A percentile compares a stretch with the other conserved stretches of the same genome.
phyloP scores from a whole-genome alignment of 164 flowering plant genomes.

The Protea cynaroides region DNA sequence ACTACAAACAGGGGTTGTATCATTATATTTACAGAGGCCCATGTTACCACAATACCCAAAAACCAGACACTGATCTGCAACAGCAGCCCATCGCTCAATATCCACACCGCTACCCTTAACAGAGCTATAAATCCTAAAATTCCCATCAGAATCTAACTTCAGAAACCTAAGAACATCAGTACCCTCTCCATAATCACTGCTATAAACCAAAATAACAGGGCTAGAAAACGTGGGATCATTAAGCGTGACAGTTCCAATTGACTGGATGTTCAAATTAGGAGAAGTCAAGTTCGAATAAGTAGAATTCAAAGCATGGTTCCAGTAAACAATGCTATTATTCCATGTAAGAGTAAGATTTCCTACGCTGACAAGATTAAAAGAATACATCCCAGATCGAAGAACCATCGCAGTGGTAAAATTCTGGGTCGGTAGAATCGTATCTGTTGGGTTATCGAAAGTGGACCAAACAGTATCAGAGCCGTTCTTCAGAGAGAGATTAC shows the following conservation, averaged over 20 bases:
- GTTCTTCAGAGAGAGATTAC: constrained; percentile 18
- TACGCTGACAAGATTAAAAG: constrained; percentile 14
- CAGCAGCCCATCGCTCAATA: constrained; percentile 63
- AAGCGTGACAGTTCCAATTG: constrained; percentile 48
- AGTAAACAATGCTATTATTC: constrained; percentile 23
- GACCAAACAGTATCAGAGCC: constrained; percentile 23
- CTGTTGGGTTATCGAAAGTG: constrained; percentile 34
- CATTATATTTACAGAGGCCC: constrained; percentile 76
- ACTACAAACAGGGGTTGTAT: constrained; percentile 46
- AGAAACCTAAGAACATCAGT: constrained; percentile 47
- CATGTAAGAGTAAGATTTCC: constrained; percentile 34
- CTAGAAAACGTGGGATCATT: constrained; percentile 29
- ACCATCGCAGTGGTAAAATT: constrained; percentile 15
- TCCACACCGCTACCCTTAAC: constrained; percentile 22
- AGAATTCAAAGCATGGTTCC: constrained; percentile 28
- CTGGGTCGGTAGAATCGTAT: constrained; percentile 28
- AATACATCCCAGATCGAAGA: constrained; percentile 28
- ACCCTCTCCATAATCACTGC: constrained; percentile 71
- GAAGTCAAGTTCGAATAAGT: constrained; percentile 25
- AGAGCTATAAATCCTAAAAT: constrained; percentile 71
- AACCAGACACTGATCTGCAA: constrained; percentile 67
- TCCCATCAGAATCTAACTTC: constrained; percentile 74
- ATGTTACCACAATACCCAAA: constrained; percentile 77
- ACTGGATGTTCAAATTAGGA: constrained; percentile 41
- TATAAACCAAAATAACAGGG: constrained; percentile 40